These are phyloP conservation scores for Thraustotheca clavata DNA, from an alignment of 352 stramenopile species.

Conservation along the genomic window DNA sequence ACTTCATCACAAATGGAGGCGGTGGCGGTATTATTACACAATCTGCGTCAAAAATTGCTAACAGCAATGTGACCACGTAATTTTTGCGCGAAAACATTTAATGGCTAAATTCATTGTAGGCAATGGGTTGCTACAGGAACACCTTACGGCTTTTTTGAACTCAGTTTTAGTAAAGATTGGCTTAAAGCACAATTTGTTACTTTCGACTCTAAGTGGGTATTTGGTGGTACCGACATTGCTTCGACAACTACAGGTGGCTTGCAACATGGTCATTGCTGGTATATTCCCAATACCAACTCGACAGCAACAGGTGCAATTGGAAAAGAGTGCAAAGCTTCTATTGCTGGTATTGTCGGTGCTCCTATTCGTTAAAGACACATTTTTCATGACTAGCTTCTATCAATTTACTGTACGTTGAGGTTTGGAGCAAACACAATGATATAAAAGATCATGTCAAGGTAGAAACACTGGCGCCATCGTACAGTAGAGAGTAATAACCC, in stretches of 20 bases:
- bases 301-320: neutral
- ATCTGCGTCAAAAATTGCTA: neutral
- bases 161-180: slow-evolving; percentile 49
- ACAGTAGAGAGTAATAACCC: no score
- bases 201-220: slow-evolving; percentile 56
- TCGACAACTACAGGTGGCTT: slow-evolving; percentile 44
- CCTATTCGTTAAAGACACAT: no score
- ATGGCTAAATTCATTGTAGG: slow-evolving; percentile 28
- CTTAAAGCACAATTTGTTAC: slow-evolving; percentile 56
- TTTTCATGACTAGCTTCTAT: no score
- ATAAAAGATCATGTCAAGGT: no score
- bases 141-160: slow-evolving; percentile 63
- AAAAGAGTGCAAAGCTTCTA: slow-evolving; percentile 3
- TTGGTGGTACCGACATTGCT: slow-evolving; percentile 27
- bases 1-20: slow-evolving; percentile 62
- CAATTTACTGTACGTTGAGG: no score
- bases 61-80: slow-evolving; percentile 53
- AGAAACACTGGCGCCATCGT: no score
- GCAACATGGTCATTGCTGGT: slow-evolving; percentile 50
- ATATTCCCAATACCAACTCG: slow-evolving; percentile 31
- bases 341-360: neutral
- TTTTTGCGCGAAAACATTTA: slow-evolving; percentile 12
- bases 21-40: slow-evolving; percentile 40
- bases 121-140: slow-evolving; percentile 46
- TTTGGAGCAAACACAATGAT: no score